phyloP scores from a whole-genome alignment of 495 filamentous ascomycete species.

The Pyronema omphalodes region DNA sequence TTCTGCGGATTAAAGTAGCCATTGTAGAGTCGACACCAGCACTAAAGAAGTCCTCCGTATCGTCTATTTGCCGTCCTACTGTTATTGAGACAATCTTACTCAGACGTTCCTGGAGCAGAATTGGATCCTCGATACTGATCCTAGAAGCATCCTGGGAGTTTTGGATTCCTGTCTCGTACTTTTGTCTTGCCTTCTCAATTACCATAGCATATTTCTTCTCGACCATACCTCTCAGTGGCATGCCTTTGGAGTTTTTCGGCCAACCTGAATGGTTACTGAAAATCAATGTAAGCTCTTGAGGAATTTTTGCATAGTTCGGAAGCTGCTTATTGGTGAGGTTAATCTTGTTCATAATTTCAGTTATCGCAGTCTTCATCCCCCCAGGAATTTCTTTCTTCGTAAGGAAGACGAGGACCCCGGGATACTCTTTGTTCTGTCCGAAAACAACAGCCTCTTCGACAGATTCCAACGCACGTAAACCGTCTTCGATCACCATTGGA shows the following conservation, averaged over 20 bases:
- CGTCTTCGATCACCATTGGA: slow-evolving; percentile 43
- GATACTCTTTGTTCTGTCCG: slow-evolving; percentile 32
- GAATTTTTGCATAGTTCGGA: slow-evolving; percentile 28
- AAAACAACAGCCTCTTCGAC: slow-evolving; percentile 43
- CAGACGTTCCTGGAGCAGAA: slow-evolving; percentile 16
- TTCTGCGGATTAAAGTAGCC: slow-evolving; percentile 31
- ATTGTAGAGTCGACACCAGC: slow-evolving; percentile 39
- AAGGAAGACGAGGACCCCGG: slow-evolving; percentile 37
- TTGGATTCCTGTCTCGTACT: slow-evolving; percentile 10
- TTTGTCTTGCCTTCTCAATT: slow-evolving; percentile 29
- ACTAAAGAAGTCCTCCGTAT: slow-evolving; percentile 34
- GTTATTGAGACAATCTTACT: slow-evolving; percentile 13
- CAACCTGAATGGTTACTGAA: slow-evolving; percentile 18
- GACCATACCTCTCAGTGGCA: slow-evolving; percentile 29
- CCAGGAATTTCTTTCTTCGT: slow-evolving; percentile 1
- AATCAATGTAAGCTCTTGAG: slow-evolving; percentile 30
- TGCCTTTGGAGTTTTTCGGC: slow-evolving; percentile 40
- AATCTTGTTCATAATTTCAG: slow-evolving; percentile 28
- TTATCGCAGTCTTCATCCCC: slow-evolving; percentile 11
- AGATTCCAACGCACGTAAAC: slow-evolving; percentile 32
- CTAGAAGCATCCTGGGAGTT: slow-evolving; percentile 15
- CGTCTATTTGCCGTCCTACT: background rate
- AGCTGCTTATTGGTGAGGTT: slow-evolving; percentile 19
- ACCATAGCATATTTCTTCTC: slow-evolving; percentile 26
- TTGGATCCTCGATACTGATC: slow-evolving; percentile 14